These are phyloP conservation scores for Boletus barrowsii DNA, from an alignment of 768 basidiomycete species.

Conservation along the genomic window DNA sequence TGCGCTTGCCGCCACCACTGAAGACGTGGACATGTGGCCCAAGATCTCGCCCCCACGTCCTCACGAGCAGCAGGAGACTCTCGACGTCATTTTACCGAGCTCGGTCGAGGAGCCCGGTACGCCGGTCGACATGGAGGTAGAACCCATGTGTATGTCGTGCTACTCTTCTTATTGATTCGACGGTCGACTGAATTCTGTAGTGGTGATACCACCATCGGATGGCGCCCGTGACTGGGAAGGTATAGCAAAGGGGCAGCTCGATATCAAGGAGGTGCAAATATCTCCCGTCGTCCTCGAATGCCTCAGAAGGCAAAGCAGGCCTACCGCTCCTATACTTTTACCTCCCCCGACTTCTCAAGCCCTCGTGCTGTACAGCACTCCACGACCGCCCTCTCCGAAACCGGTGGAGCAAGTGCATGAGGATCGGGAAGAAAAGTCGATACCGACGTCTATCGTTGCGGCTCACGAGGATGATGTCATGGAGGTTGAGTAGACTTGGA, in stretches of 20 bases:
- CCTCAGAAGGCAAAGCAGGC: slow-evolving; percentile 35
- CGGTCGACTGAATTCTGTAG: neutral
- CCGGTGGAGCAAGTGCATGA: neutral
- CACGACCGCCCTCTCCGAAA: slow-evolving; percentile 23
- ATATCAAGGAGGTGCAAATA: slow-evolving; percentile 35
- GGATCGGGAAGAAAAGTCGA: neutral
- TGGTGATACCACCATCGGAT: slow-evolving; percentile 12
- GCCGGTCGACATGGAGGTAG: slow-evolving; percentile 63
- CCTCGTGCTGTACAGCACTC: slow-evolving; percentile 53
- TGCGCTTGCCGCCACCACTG: slow-evolving; percentile 1
- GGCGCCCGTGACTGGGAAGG: slow-evolving; percentile 11
- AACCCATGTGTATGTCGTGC: slow-evolving; percentile 54
- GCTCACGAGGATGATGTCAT: slow-evolving; percentile 42
- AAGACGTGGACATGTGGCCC: slow-evolving; percentile 20
- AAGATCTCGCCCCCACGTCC: slow-evolving; percentile 6
- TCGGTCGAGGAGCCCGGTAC: slow-evolving; percentile 42
- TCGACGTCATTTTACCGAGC: slow-evolving; percentile 29
- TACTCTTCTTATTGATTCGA: slow-evolving; percentile 2
- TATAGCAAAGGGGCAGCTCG: slow-evolving; percentile 24
- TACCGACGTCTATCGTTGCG: neutral
- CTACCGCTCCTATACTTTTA: slow-evolving; percentile 21
- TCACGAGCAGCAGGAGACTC: slow-evolving; percentile 7
- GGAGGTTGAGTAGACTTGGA: slow-evolving; percentile 44
- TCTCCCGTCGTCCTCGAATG: slow-evolving; percentile 45
- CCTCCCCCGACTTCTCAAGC: slow-evolving; percentile 36